Evolutionary conservation across 2,329 filamentous ascomycete genomes (phyloP).

Genomic region (Pyrenophora seminiperda): DNA sequence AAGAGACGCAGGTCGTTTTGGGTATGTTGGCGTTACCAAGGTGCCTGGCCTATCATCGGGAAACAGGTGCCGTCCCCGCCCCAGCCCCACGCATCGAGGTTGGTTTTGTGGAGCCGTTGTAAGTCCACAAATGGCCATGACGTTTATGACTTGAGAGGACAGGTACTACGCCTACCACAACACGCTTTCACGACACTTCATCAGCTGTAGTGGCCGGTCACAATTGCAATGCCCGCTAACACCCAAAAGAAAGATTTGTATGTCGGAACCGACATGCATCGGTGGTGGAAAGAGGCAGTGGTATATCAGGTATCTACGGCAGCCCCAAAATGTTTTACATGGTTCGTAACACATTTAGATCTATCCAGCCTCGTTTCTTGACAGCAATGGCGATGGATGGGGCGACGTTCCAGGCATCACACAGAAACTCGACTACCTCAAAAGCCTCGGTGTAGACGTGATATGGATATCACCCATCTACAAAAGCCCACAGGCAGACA

Average conservation of each 20-base stretch:
- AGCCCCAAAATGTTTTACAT: not conserved
- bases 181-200: not conserved
- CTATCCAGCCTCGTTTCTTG: conserved; percentile 65
- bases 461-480: conserved; percentile 52
- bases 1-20: not conserved
- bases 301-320: conserved; percentile 57
- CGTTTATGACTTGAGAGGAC: conserved; percentile 5
- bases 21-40: not conserved
- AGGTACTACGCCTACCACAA: not conserved
- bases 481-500: conserved; percentile 53
- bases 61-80: not conserved
- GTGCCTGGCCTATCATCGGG: conserved; percentile 10
- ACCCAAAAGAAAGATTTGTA: conserved; percentile 30
- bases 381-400: conserved; percentile 61
- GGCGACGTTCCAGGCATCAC: conserved; percentile 64
- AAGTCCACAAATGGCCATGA: conserved; percentile 9
- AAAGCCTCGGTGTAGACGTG: conserved; percentile 52
- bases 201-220: not conserved
- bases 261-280: conserved; percentile 42
- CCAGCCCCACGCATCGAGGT: conserved; percentile 6
- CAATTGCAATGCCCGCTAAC: conserved; percentile 8
- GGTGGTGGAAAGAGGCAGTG: conserved; percentile 66
- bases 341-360: conserved; percentile 46
- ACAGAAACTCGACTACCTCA: conserved; percentile 60
- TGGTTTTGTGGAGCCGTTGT: conserved; percentile 1